Evolutionary conservation across 2,329 filamentous ascomycete species (phyloP).

Genomic region (Curvularia eragrostidis): DNA sequence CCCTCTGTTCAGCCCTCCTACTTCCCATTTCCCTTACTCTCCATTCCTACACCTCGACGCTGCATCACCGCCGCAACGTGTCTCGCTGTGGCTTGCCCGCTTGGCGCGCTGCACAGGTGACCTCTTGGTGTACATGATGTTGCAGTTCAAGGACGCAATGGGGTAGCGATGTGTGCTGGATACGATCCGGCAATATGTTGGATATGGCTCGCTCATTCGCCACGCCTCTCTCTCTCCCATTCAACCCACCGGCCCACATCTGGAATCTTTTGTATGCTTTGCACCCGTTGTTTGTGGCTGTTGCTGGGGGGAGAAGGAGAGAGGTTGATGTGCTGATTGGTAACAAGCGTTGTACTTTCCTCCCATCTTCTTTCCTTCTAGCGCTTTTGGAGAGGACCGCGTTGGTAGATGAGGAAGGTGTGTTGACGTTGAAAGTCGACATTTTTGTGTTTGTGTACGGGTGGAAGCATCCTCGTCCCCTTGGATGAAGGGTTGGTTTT

Average conservation of each 20-base stretch:
- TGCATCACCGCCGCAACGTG: slow-evolving; percentile 32
- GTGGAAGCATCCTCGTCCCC: slow-evolving; percentile 49
- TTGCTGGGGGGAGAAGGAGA: slow-evolving; percentile 38
- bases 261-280: slow-evolving; percentile 41
- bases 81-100: slow-evolving; percentile 51
- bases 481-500: slow-evolving; percentile 51
- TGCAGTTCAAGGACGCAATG: slow-evolving; percentile 38
- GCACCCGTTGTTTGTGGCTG: slow-evolving; percentile 43
- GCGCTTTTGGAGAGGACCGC: slow-evolving; percentile 28
- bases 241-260: slow-evolving; percentile 41
- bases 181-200: slow-evolving; percentile 52
- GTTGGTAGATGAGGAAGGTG: slow-evolving; percentile 11
- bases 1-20: slow-evolving; percentile 48
- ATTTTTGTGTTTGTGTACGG: slow-evolving; percentile 46
- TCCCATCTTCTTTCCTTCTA: slow-evolving; percentile 33
- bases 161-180: slow-evolving; percentile 36
- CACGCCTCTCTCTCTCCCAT: slow-evolving; percentile 33
- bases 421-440: slow-evolving; percentile 46
- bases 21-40: slow-evolving; percentile 39
- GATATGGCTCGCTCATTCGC: slow-evolving; percentile 54
- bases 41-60: slow-evolving; percentile 28
- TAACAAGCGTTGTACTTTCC: slow-evolving; percentile 53
- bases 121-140: slow-evolving; percentile 19
- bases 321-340: slow-evolving; percentile 47
- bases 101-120: slow-evolving; percentile 21